Evolutionary conservation across 163 green algal species (phyloP).

Genomic region (Scenedesmus sp.): DNA sequence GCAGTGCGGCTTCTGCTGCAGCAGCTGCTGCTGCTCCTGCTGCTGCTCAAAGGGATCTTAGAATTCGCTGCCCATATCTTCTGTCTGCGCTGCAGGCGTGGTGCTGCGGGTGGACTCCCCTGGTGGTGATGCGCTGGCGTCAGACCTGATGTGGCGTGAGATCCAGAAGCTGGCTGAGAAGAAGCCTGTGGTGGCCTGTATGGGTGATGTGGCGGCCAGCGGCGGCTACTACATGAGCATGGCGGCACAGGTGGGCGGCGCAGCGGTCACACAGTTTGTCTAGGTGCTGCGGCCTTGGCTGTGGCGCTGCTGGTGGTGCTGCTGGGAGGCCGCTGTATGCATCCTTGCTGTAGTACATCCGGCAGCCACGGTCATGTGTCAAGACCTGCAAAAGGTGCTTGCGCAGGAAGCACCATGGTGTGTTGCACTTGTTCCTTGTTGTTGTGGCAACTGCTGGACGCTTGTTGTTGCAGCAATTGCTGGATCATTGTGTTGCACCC

Average conservation of each 20-base stretch:
- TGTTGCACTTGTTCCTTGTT: no score
- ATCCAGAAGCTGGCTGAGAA: slow-evolving; percentile 80
- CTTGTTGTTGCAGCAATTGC: no score
- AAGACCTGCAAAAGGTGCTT: no score
- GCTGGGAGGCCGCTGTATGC: background rate
- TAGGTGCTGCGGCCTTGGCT: background rate
- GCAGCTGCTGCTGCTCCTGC: no score
- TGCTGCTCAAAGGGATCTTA: background rate
- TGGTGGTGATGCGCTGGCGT: slow-evolving; percentile 93
- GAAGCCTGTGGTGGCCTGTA: slow-evolving; percentile 96
- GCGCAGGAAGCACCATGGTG: no score
- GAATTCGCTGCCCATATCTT: background rate
- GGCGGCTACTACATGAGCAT: slow-evolving; percentile 95
- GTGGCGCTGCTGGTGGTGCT: background rate
- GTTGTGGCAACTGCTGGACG: no score
- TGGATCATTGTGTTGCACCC: background rate
- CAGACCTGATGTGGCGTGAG: slow-evolving; percentile 92
- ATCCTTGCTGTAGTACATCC: background rate
- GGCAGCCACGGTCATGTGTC: no score
- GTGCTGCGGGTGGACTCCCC: slow-evolving; percentile 93
- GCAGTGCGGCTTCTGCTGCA: background rate
- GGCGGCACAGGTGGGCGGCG: slow-evolving; percentile 76
- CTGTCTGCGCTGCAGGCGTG: slow-evolving; percentile 63
- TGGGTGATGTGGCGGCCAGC: slow-evolving; percentile 95
- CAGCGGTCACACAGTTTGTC: slow-evolving; percentile 27